Evolutionary conservation across 352 stramenopile genomes (phyloP).

Genomic region (Phytophthora ohioensis): DNA sequence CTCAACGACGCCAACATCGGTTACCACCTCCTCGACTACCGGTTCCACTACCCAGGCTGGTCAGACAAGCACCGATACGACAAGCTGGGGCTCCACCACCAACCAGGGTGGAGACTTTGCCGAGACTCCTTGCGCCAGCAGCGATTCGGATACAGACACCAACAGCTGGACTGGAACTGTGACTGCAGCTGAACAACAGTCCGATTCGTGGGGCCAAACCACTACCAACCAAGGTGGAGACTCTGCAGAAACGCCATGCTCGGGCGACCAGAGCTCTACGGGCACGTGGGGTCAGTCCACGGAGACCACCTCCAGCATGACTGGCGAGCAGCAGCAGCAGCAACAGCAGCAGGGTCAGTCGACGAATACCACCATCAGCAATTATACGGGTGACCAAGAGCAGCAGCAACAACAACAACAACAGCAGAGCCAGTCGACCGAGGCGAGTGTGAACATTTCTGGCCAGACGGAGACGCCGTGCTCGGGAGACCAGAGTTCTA

Average conservation of each 20-base stretch:
- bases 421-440: conserved; percentile 15
- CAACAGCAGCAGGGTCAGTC: too few relatives aligned
- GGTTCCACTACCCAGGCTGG: conserved; percentile 2
- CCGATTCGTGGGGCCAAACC: neutral
- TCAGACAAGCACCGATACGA: neutral
- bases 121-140: conserved; percentile 25
- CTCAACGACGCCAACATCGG: conserved; percentile 1
- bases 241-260: conserved; percentile 29
- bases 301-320: conserved; percentile 15
- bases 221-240: conserved; percentile 10
- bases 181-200: conserved; percentile 9
- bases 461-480: conserved; percentile 18
- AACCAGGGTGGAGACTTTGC: conserved; percentile 10
- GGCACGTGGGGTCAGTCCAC: conserved; percentile 19
- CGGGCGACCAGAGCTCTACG: conserved; percentile 25
- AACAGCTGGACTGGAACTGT: conserved; percentile 30
- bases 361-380: too few relatives aligned
- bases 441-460: conserved; percentile 18
- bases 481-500: conserved; percentile 19
- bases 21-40: conserved; percentile 12
- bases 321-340: conserved; percentile 13
- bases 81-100: neutral
- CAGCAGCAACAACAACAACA: neutral
- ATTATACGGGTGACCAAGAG: too few relatives aligned
- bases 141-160: conserved; percentile 8